Evolutionary conservation across 2,329 filamentous ascomycete species (phyloP).

Genomic region (Diaporthe aspalathi): DNA sequence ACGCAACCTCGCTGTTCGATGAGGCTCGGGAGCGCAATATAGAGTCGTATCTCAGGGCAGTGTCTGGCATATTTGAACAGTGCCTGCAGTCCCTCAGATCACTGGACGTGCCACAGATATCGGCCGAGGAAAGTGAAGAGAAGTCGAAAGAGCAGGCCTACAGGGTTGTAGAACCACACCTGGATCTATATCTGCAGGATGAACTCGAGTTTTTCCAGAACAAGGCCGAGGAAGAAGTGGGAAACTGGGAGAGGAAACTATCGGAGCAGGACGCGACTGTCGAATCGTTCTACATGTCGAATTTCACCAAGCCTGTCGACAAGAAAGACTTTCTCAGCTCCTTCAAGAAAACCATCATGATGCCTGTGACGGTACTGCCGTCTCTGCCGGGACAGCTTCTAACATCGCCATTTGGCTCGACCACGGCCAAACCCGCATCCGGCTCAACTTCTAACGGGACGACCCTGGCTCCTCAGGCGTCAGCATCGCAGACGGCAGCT

Average conservation of each 20-base stretch:
- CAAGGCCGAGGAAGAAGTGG: constrained; percentile 81
- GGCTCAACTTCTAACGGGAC: constrained; percentile 45
- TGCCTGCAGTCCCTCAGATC: constrained; percentile 80
- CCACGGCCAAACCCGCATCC: constrained; percentile 50
- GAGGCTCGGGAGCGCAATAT: constrained; percentile 83
- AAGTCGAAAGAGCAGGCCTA: constrained; percentile 76
- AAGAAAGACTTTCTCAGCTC: constrained; percentile 97
- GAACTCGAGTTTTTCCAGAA: constrained; percentile 88
- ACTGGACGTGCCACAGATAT: constrained; percentile 74
- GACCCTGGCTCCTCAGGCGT: constrained; percentile 51
- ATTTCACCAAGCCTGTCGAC: constrained; percentile 91
- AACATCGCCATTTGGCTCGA: constrained; percentile 66
- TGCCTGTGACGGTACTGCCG: constrained; percentile 92
- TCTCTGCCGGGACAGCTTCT: constrained; percentile 72
- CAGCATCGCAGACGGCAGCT: constrained; percentile 63
- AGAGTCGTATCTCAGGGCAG: constrained; percentile 83
- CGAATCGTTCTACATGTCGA: constrained; percentile 96
- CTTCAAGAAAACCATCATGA: constrained; percentile 99
- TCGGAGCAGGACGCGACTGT: constrained; percentile 90
- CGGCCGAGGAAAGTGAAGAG: constrained; percentile 69
- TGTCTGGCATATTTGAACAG: constrained; percentile 90
- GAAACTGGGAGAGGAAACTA: constrained; percentile 89
- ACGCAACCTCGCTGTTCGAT: constrained; percentile 86
- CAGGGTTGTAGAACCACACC: constrained; percentile 86
- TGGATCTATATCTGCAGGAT: constrained; percentile 93